These are phyloP conservation scores for Saururus chinensis DNA, from an alignment of 164 flowering plant species.

Conservation along the genomic window DNA sequence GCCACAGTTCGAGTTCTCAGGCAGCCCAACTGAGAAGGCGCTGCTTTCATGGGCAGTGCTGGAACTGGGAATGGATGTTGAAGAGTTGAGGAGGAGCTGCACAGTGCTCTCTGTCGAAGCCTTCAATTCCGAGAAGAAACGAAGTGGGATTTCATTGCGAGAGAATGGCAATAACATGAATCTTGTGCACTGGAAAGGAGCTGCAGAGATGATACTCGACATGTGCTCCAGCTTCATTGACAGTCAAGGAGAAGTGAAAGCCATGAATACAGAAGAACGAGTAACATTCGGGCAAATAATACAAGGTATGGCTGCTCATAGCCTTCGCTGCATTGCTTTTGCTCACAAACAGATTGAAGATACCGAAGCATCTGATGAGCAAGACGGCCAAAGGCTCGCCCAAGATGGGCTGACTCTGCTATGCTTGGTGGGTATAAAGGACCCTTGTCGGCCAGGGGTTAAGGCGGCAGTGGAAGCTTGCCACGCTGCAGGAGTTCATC, in stretches of 20 bases:
- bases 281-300: slow-evolving; percentile 23
- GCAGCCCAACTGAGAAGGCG: slow-evolving; percentile 67
- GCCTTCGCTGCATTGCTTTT: slow-evolving; percentile 59
- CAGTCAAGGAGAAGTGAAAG: slow-evolving; percentile 17
- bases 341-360: slow-evolving; percentile 24
- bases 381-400: slow-evolving; percentile 2
- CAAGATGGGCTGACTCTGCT: slow-evolving; percentile 18
- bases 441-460: slow-evolving; percentile 32
- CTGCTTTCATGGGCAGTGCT: slow-evolving; percentile 49
- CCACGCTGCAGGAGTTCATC: slow-evolving; percentile 22
- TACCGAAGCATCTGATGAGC: neutral
- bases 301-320: slow-evolving; percentile 48
- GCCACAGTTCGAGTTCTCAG: slow-evolving; percentile 33
- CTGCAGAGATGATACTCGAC: slow-evolving; percentile 52
- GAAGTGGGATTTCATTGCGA: slow-evolving; percentile 35
- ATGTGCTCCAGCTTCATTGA: slow-evolving; percentile 41
- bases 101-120: slow-evolving; percentile 33
- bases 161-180: slow-evolving; percentile 11
- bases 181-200: slow-evolving; percentile 62
- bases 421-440: slow-evolving; percentile 30
- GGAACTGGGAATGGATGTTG: slow-evolving; percentile 30
- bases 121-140: slow-evolving; percentile 52
- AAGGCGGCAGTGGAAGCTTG: slow-evolving; percentile 23
- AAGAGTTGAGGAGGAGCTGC: slow-evolving; percentile 15
- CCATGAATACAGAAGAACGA: slow-evolving; percentile 15